A percentile compares a stretch with the other conserved stretches of the same genome.
Evolutionary conservation across 2,329 filamentous ascomycete species (phyloP).

Genomic region (Xylaria sp.): DNA sequence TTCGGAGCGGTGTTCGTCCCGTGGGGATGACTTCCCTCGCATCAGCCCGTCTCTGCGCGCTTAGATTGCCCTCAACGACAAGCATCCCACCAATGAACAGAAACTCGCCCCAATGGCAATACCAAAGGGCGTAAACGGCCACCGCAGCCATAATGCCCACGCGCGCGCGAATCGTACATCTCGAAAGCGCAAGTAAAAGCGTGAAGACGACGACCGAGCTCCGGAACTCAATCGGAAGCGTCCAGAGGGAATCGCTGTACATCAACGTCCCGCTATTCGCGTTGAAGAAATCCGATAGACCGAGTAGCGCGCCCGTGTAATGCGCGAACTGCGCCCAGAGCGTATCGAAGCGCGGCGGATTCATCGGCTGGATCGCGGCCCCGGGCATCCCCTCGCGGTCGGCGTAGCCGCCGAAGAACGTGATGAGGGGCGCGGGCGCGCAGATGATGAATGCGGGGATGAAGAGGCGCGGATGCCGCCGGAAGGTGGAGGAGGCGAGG

Average conservation of each 20-base stretch:
- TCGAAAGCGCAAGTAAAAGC: constrained; percentile 31
- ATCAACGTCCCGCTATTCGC: constrained; percentile 8
- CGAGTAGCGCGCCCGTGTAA: constrained; percentile 10
- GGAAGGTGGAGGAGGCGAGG: constrained; percentile 28
- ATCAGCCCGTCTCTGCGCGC: neutral
- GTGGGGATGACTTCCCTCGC: neutral
- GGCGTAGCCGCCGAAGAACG: constrained; percentile 20
- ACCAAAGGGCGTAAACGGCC: constrained; percentile 25
- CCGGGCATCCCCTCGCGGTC: constrained; percentile 17
- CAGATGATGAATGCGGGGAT: constrained; percentile 24
- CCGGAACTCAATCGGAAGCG: constrained; percentile 35
- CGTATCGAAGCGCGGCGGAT: constrained; percentile 15
- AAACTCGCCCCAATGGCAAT: constrained; percentile 28
- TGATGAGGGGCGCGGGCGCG: constrained; percentile 16
- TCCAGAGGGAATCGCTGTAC: constrained; percentile 36
- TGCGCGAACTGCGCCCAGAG: constrained; percentile 23
- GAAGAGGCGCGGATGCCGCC: constrained; percentile 28
- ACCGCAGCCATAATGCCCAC: constrained; percentile 19
- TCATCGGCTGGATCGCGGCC: constrained; percentile 18
- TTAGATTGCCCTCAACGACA: constrained; percentile 25
- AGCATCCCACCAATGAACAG: constrained; percentile 33
- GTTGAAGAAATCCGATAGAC: constrained; percentile 20
- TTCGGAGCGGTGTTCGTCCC: neutral
- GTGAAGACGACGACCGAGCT: constrained; percentile 35
- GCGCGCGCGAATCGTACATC: constrained; percentile 20